Evolutionary conservation across 768 basidiomycete genomes (phyloP).

Genomic region (Imleria badia): DNA sequence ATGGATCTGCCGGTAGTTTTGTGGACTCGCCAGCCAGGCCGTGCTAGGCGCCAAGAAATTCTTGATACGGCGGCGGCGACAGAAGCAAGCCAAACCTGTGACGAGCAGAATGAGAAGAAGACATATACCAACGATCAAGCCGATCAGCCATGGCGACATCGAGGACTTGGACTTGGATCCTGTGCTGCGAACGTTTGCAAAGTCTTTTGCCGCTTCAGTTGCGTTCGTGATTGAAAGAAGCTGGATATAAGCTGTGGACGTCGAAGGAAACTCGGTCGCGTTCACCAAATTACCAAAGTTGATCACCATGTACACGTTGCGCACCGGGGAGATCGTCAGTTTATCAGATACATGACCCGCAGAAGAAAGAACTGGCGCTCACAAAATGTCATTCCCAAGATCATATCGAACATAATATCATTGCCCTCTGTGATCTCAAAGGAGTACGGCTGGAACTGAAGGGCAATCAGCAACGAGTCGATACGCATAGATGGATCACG

Average conservation of each 20-base stretch:
- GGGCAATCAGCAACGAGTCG: not conserved
- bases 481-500: not conserved
- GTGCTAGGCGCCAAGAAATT: not conserved
- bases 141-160: constrained; percentile 14
- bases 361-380: constrained; percentile 25
- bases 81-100: constrained; percentile 1
- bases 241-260: constrained; percentile 58
- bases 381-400: constrained; percentile 76
- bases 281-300: constrained; percentile 64
- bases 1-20: constrained; percentile 23
- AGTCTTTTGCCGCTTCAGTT: constrained; percentile 32
- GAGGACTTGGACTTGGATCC: constrained; percentile 21
- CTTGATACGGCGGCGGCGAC: constrained; percentile 13
- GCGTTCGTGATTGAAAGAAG: constrained; percentile 57
- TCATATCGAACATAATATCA: constrained; percentile 49
- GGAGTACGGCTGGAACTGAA: constrained; percentile 71
- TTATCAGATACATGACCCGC: not conserved
- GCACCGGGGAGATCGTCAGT: constrained; percentile 40
- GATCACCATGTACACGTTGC: constrained; percentile 63
- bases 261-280: constrained; percentile 35
- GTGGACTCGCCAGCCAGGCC: constrained; percentile 4
- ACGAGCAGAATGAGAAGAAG: constrained; percentile 9
- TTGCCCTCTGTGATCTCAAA: constrained; percentile 37
- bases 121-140: constrained; percentile 7
- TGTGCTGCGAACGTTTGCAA: constrained; percentile 8